Percentiles rank a stretch among this genome's conserved stretches.
phyloP scores from a whole-genome alignment of 1,284 basidiomycete species.

The Cerrena zonata region DNA sequence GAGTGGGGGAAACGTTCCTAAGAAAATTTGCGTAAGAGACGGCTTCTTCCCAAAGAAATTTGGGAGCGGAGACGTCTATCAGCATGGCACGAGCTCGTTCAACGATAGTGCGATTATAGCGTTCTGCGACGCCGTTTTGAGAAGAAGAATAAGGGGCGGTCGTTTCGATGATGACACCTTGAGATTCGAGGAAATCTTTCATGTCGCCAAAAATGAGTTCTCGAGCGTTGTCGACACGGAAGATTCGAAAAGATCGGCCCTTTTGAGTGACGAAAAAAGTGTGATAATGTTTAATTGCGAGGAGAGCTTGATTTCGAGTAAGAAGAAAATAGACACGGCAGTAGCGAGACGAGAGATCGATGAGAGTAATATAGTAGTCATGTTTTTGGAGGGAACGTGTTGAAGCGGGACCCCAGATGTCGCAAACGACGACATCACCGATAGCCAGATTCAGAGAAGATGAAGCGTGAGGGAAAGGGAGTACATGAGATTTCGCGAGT shows the following conservation, averaged over 20 bases:
- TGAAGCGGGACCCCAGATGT: constrained; percentile 34
- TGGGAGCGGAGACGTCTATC: constrained; percentile 13
- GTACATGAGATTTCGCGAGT: constrained; percentile 25
- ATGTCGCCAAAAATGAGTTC: constrained; percentile 3
- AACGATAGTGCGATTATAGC: constrained; percentile 22
- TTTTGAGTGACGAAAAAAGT: too few species aligned
- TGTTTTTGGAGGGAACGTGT: constrained; percentile 20
- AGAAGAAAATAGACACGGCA: too few species aligned
- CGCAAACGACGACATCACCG: constrained; percentile 32
- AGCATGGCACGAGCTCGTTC: constrained; percentile 24
- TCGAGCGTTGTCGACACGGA: constrained; percentile 10
- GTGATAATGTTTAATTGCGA: too few species aligned
- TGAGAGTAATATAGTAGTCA: constrained; percentile 26
- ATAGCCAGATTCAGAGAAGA: constrained; percentile 19
- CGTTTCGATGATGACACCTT: constrained; percentile 6
- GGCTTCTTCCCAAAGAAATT: constrained; percentile 24
- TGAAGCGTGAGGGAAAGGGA: constrained; percentile 20
- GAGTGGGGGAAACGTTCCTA: constrained; percentile 11
- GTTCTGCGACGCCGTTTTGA: constrained; percentile 27
- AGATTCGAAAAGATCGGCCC: too few species aligned
- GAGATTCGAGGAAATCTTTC: neutral
- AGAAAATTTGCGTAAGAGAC: constrained; percentile 11
- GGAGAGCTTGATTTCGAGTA: too few species aligned
- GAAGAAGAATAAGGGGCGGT: constrained; percentile 11
- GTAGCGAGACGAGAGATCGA: constrained; percentile 20